These are phyloP conservation scores for Pulicaria dysenterica DNA, from an alignment of 129 eudicot genomes.

Conservation along the genomic window DNA sequence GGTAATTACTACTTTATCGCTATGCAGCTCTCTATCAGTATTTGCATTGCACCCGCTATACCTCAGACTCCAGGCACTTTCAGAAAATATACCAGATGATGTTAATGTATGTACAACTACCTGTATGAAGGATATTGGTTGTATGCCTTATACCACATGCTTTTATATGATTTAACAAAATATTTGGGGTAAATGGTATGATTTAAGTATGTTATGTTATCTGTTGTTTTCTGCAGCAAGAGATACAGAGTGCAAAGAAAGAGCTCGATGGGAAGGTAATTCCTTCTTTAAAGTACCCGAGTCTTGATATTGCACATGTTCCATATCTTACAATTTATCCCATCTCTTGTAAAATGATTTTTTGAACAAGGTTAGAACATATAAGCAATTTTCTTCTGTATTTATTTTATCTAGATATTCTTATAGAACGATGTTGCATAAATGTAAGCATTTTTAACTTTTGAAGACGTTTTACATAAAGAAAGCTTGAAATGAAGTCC, in stretches of 20 bases:
- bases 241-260: conserved; percentile 61
- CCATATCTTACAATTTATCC: not conserved
- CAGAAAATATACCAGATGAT: conserved; percentile 69
- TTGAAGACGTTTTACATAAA: not conserved
- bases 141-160: not conserved
- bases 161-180: conserved; percentile 10
- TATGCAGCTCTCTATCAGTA: conserved; percentile 93
- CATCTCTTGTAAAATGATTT: not conserved
- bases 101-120: conserved; percentile 54
- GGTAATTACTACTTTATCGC: conserved; percentile 16
- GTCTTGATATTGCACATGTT: too few relatives aligned
- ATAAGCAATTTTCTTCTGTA: not conserved
- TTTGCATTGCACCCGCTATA: conserved; percentile 95
- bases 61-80: conserved; percentile 86
- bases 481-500: conserved; percentile 12
- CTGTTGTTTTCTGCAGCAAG: conserved; percentile 56
- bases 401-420: not conserved
- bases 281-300: not conserved
- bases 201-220: conserved; percentile 11
- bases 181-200: conserved; percentile 4
- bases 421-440: not conserved
- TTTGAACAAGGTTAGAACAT: not conserved
- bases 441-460: not conserved
- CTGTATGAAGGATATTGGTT: conserved; percentile 4
- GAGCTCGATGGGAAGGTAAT: conserved; percentile 77